phyloP scores from a whole-genome alignment of 352 stramenopile species.

The Globisporangium lucens region DNA sequence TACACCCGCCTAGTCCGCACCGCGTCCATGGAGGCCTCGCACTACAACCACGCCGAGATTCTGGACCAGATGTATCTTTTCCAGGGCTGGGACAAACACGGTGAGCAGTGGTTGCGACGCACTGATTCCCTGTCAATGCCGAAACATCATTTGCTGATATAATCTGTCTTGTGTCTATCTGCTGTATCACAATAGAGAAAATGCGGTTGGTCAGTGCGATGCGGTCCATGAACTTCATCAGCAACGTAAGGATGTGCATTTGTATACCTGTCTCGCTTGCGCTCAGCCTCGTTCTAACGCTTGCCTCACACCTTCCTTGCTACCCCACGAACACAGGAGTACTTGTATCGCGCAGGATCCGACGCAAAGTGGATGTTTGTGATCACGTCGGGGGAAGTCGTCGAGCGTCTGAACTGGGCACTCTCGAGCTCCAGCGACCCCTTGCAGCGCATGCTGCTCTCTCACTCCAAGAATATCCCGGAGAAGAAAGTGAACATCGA shows the following conservation, averaged over 20 bases:
- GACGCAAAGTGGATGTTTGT: slow-evolving; percentile 78
- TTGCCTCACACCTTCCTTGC: not conserved
- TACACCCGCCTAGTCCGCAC: slow-evolving; percentile 71
- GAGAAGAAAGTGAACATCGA: slow-evolving; percentile 78
- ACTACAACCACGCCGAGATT: slow-evolving; percentile 75
- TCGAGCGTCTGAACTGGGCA: slow-evolving; percentile 61
- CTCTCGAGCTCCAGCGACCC: slow-evolving; percentile 20
- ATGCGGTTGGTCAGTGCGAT: slow-evolving; percentile 72
- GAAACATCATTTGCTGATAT: not conserved
- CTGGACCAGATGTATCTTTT: slow-evolving; percentile 77
- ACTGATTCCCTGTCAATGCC: not conserved
- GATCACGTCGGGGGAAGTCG: slow-evolving; percentile 60
- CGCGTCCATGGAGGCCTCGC: slow-evolving; percentile 74
- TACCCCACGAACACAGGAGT: slow-evolving; percentile 34
- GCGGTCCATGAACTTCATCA: slow-evolving; percentile 56
- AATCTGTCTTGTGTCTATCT: not conserved
- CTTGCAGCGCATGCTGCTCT: slow-evolving; percentile 25
- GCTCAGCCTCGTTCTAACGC: not conserved
- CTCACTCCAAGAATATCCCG: slow-evolving; percentile 28
- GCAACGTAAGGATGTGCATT: slow-evolving; percentile 37
- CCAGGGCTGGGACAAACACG: slow-evolving; percentile 64
- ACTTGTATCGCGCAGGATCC: slow-evolving; percentile 57
- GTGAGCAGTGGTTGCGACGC: slow-evolving; percentile 19
- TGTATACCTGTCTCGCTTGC: not conserved
- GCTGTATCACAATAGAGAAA: slow-evolving; percentile 38